Percentiles rank a stretch among this genome's conserved stretches.
phyloP scores from a whole-genome alignment of 2,329 filamentous ascomycete species.

The Xylariomycetidae sp. region DNA sequence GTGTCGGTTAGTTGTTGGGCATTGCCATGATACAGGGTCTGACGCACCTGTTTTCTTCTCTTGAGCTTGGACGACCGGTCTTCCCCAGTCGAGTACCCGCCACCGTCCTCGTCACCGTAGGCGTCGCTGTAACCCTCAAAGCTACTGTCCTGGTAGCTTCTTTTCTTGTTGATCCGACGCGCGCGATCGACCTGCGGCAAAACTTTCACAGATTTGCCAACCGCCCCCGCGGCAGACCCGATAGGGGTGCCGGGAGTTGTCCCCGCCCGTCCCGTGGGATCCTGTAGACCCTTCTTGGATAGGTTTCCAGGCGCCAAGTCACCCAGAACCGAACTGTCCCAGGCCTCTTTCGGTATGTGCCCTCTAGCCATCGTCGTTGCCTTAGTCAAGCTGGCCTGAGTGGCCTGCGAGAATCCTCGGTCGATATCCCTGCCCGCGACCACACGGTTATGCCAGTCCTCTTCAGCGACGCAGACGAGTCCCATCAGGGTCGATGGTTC shows the following conservation, averaged over 20 bases:
- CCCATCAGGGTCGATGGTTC: constrained; percentile 48
- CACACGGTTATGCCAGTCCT: constrained; percentile 50
- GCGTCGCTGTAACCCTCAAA: constrained; percentile 71
- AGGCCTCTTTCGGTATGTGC: constrained; percentile 45
- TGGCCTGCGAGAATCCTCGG: constrained; percentile 43
- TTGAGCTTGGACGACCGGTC: constrained; percentile 50
- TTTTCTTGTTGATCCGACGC: constrained; percentile 64
- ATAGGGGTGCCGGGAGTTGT: constrained; percentile 50
- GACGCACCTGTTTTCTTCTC: constrained; percentile 58
- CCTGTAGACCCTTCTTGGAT: constrained; percentile 33
- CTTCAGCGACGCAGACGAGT: constrained; percentile 45
- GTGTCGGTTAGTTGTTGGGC: constrained; percentile 6
- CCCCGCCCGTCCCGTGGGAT: constrained; percentile 39
- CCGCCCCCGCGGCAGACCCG: constrained; percentile 26
- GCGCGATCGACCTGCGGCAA: constrained; percentile 47
- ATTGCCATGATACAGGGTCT: too few species aligned
- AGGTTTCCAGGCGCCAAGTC: constrained; percentile 42
- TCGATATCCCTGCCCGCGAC: constrained; percentile 50
- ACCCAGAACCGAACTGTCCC: constrained; percentile 54
- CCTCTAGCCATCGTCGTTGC: constrained; percentile 55
- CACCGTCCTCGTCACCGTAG: constrained; percentile 61
- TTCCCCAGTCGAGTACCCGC: constrained; percentile 66
- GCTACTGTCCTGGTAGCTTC: constrained; percentile 67
- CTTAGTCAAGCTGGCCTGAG: constrained; percentile 37
- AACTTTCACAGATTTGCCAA: constrained; percentile 23